Conservation (phyloP, 2,329 filamentous ascomycete genomes). For the Fusarium chuoi region DNA sequence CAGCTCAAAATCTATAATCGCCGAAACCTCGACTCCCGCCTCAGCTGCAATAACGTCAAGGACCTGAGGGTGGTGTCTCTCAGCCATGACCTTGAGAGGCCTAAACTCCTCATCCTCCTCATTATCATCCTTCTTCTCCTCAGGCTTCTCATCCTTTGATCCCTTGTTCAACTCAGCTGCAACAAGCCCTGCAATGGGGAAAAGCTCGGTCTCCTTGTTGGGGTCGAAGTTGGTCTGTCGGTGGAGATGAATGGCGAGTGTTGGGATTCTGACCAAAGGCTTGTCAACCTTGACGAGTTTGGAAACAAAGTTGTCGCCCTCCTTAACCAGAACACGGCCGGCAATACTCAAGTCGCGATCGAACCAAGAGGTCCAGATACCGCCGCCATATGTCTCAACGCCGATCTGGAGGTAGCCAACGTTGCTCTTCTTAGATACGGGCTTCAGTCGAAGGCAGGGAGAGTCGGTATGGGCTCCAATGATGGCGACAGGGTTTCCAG, state of each 20-base stretch:
- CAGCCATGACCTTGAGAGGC: conserved; percentile 79
- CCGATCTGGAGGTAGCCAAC: conserved; percentile 94
- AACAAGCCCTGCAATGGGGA: conserved; percentile 90
- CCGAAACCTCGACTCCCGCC: conserved; percentile 73
- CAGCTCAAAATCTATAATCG: conserved; percentile 93
- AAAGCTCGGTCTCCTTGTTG: conserved; percentile 96
- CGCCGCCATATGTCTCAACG: conserved; percentile 96
- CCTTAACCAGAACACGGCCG: conserved; percentile 84
- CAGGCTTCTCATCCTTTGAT: conserved; percentile 59
- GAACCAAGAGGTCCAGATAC: conserved; percentile 98
- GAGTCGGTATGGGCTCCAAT: conserved; percentile 97
- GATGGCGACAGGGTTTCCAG: conserved; percentile 91
- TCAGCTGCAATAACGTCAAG: conserved; percentile 86
- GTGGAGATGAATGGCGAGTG: conserved; percentile 92
- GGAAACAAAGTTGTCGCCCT: conserved; percentile 77
- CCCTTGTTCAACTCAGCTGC: conserved; percentile 88
- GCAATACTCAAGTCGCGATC: conserved; percentile 93
- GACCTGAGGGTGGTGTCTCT: conserved; percentile 90
- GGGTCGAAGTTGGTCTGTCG: conserved; percentile 87
- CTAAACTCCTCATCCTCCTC: conserved; percentile 66
- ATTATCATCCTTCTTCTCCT: conserved; percentile 49
- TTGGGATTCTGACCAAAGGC: conserved; percentile 91
- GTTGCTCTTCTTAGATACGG: conserved; percentile 86
- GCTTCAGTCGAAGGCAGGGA: conserved; percentile 90
- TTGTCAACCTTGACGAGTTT: conserved; percentile 91